Evolutionary conservation across 2,329 filamentous ascomycete genomes (phyloP), one percentile per base, ranked within the genome.

Genomic region (Basipetospora chlamydospora): DNA sequence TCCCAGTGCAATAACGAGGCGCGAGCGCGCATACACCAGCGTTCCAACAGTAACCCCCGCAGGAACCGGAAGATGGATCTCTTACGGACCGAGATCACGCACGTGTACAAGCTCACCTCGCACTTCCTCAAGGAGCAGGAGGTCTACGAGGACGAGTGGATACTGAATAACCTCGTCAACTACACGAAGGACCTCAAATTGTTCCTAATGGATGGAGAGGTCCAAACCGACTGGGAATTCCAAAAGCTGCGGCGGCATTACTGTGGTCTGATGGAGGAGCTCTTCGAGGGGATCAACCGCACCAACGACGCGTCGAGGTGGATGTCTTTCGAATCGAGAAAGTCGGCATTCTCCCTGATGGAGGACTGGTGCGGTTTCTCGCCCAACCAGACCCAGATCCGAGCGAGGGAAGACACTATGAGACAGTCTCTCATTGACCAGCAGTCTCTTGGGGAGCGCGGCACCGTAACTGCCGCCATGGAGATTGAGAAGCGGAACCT

Each of bases 281-380:
- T 98, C 0, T 98, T 94, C 45, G 84, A 93, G 46, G 85, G 84
- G 5, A 85, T 95, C 47, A 90, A 88, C 46, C 73, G 78, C 35
- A 85, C 85, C 0, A 77, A 77, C 42, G 84, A 95, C 41, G 81
- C 86, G 2, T 79, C 84, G 4, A 73, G 85, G 22, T 98, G 90
- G 88, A 90, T 98, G 74, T 87, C 90, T 0, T 98, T 98, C 50
- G 90, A 98, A 54, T 84, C 87, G 10, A 71, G 92, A 28, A 94
- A 95, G 53, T 95, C 90, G 5, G 82, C 88, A 0, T 98, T 98
- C 51, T 79, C 87, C 1, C 62, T 98, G 33, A 96, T 98, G 87
- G 90, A 98, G 57, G 88, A 96, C 45, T 98, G 92, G 92, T 98
- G 90, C 53, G 90, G 90, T 3, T 95, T 92, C 54, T 94, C 87